Conservation (phyloP, 2,329 filamentous ascomycete genomes). For the Aspergillus sp. region DNA sequence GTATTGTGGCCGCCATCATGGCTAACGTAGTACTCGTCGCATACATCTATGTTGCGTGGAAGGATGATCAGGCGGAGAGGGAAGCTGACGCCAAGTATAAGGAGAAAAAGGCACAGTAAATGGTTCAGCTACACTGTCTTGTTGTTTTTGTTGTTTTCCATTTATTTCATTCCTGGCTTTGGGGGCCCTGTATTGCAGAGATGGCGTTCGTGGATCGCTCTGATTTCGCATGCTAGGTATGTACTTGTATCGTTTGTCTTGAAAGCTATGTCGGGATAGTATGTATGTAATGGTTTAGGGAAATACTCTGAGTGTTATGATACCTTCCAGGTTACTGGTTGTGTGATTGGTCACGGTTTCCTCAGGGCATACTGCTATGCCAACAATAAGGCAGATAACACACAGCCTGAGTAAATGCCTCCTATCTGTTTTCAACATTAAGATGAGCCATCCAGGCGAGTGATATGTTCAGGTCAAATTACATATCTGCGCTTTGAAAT, state of each 20-base stretch:
- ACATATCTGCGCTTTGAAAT: constrained; percentile 4
- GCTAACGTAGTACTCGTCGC: constrained; percentile 87
- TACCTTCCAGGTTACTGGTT: no score
- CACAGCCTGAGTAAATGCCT: not conserved
- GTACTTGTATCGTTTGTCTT: not conserved
- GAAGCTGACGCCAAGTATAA: constrained; percentile 61
- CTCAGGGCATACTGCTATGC: not conserved
- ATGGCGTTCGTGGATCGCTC: constrained; percentile 6
- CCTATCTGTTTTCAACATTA: no score
- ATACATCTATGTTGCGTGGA: constrained; percentile 91
- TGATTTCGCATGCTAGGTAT: not conserved
- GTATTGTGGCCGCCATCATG: constrained; percentile 79
- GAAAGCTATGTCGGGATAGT: not conserved
- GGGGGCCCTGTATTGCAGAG: constrained; percentile 1
- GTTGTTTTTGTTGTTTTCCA: constrained; percentile 1
- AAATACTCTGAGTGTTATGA: not conserved
- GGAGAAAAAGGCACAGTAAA: constrained; percentile 48
- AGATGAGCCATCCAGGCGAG: no score
- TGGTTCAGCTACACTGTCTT: not conserved
- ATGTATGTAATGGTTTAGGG: not conserved
- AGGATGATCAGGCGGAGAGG: constrained; percentile 82
- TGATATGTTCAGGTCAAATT: no score
- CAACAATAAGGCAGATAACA: not conserved
- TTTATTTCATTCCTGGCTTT: not conserved
- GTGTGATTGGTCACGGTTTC: no score